Base-by-base conservation (phyloP, 345 rosid species). In the Geranium brycei region DNA sequence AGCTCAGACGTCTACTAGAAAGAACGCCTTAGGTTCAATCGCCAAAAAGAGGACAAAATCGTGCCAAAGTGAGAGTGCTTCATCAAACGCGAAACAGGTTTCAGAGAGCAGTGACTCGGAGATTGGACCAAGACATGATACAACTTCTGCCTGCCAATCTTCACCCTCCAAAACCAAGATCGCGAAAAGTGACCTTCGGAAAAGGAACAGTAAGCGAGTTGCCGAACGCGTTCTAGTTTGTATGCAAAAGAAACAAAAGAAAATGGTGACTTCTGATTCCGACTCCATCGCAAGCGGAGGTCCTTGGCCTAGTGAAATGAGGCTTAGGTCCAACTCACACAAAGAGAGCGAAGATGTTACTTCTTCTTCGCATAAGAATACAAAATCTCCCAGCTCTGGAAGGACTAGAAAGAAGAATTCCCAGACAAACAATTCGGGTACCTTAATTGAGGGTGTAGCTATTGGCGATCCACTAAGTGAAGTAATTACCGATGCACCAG, bases 81-180 rank as follows among this genome's bases (percentile, higher is more conserved):
- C 96, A 5, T 91, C 96, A 66, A 95, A 83, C 77, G 92, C 78
- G n/a, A 88, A 84, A 81, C 80, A 77, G 68, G 61, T 77, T 64
- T 78, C 87, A 69, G 97, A 79, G 66, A 82, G 95, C 72, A 93
- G 99, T 65, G 99, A 91, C 66, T 91, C 97, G 51, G 99, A 88
- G 77, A 80, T 72, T 28, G 90, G 89, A 71, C 80, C 78, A 47
- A 74, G 67, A 71, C 87, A 76, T 51, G 91, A 81, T 64, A 76
- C 78, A 53, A 41, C 72, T 68, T 66, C 81, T 17, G 57, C 80
- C 57, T 67, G 72, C 63, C 74, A 68, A 23, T 70, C 72, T 69
- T 80, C 91, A 68, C 78, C 91, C 14, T 75, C 87, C 61, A 84
- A 85, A 76, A 67, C 76, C 67, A 88, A 88, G 79, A 71, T 66